phyloP scores from a whole-genome alignment of 352 stramenopile genomes.

The Blastocystis sp. region DNA sequence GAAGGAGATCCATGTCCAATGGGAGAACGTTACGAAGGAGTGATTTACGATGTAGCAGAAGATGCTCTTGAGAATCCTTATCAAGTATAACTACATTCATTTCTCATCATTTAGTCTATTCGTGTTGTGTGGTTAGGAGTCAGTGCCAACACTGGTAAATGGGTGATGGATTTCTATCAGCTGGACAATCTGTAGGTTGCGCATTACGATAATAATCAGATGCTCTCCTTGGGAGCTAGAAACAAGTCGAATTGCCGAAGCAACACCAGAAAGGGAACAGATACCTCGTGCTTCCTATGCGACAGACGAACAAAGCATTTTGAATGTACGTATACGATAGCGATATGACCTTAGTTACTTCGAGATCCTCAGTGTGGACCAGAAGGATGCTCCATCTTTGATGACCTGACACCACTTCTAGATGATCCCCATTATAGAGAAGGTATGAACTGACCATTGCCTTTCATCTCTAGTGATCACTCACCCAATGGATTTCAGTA shows the following conservation, averaged over 20 bases:
- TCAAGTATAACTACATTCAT: neutral
- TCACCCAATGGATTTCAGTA: conserved; percentile 35
- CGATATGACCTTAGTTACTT: neutral
- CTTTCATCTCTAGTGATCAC: neutral
- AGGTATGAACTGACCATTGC: neutral
- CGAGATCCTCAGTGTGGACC: neutral
- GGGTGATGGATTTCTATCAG: conserved; percentile 37
- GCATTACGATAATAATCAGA: neutral
- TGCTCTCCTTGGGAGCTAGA: neutral
- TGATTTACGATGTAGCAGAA: conserved; percentile 13
- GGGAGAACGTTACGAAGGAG: conserved; percentile 18
- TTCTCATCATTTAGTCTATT: neutral
- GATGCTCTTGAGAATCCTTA: conserved; percentile 50
- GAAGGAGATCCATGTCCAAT: neutral
- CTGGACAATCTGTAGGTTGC: neutral
- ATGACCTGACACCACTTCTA: neutral
- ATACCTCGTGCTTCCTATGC: neutral
- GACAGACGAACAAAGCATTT: neutral
- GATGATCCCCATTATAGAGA: neutral
- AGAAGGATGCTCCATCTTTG: conserved; percentile 1
- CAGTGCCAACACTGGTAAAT: neutral
- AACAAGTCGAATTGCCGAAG: neutral
- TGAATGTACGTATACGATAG: neutral
- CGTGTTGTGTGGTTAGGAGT: conserved; percentile 4
- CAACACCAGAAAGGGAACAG: neutral